Conservation (phyloP, 1,284 basidiomycete genomes). For the Coniferiporia sulphurascens region DNA sequence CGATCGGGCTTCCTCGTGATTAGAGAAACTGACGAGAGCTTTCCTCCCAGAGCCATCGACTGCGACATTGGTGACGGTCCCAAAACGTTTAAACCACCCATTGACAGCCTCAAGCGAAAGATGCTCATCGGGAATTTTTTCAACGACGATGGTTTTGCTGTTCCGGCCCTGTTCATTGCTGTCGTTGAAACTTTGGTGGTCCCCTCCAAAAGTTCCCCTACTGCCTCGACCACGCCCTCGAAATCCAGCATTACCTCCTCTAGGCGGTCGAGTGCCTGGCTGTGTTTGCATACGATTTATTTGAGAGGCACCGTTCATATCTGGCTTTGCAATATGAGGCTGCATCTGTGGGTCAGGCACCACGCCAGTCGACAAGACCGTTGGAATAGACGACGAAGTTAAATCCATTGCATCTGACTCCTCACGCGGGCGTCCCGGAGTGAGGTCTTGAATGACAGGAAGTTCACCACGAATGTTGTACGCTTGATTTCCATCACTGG, state of each 20-base stretch:
- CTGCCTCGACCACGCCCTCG: slow-evolving; percentile 40
- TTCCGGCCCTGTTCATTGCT: slow-evolving; percentile 51
- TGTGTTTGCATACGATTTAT: background rate
- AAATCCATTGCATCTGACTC: slow-evolving; percentile 19
- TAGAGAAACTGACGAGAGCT: slow-evolving; percentile 84
- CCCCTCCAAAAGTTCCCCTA: slow-evolving; percentile 47
- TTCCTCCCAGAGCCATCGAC: slow-evolving; percentile 72
- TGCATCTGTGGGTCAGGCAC: background rate
- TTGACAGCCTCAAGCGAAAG: slow-evolving; percentile 77
- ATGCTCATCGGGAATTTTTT: slow-evolving; percentile 87
- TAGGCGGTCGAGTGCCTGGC: slow-evolving; percentile 3
- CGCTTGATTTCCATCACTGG: slow-evolving; percentile 2
- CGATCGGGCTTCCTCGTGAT: slow-evolving; percentile 80
- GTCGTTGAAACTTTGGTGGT: slow-evolving; percentile 57
- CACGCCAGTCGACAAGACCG: background rate
- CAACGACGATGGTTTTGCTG: slow-evolving; percentile 87
- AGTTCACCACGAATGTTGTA: slow-evolving; percentile 44
- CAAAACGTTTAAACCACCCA: slow-evolving; percentile 90
- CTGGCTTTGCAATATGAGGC: background rate
- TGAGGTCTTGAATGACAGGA: slow-evolving; percentile 75
- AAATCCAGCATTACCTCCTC: slow-evolving; percentile 27
- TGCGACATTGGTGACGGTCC: slow-evolving; percentile 89
- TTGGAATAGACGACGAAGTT: background rate
- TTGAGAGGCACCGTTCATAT: background rate
- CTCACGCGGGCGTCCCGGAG: slow-evolving; percentile 43